Conservation (phyloP, 2,329 filamentous ascomycete genomes). For the Aureobasidium lini region DNA sequence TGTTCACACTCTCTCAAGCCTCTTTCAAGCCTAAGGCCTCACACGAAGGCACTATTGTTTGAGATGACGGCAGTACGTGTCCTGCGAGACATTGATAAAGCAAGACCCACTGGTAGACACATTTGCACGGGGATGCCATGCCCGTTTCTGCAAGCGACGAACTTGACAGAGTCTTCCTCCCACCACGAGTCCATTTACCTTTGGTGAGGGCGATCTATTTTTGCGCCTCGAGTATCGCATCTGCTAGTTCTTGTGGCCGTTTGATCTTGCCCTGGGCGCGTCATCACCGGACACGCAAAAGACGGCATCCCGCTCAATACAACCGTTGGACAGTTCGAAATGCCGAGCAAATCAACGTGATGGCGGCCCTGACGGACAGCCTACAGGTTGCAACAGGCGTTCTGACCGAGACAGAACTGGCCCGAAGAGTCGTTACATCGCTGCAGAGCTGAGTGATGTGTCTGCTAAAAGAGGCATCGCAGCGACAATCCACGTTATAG, state of each 20-base stretch:
- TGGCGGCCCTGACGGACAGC: background rate
- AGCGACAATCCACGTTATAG: slow-evolving; percentile 6
- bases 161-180: background rate
- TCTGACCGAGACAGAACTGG: slow-evolving; percentile 5
- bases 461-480: background rate
- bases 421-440: background rate
- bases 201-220: background rate
- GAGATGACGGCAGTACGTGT: background rate
- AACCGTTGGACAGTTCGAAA: slow-evolving; percentile 8
- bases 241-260: background rate
- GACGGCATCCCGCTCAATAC: slow-evolving; percentile 5
- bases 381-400: background rate
- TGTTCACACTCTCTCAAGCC: background rate
- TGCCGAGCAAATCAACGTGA: slow-evolving; percentile 1
- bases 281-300: background rate
- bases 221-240: background rate
- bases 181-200: background rate
- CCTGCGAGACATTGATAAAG: slow-evolving; percentile 8
- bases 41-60: background rate
- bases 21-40: background rate
- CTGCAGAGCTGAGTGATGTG: background rate
- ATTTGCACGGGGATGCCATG: background rate
- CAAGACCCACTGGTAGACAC: slow-evolving; percentile 2
- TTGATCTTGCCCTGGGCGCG: background rate
- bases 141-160: background rate